These are phyloP conservation scores for Omphalea diandra DNA, from an alignment of 441 rosid genomes.

Conservation along the genomic window DNA sequence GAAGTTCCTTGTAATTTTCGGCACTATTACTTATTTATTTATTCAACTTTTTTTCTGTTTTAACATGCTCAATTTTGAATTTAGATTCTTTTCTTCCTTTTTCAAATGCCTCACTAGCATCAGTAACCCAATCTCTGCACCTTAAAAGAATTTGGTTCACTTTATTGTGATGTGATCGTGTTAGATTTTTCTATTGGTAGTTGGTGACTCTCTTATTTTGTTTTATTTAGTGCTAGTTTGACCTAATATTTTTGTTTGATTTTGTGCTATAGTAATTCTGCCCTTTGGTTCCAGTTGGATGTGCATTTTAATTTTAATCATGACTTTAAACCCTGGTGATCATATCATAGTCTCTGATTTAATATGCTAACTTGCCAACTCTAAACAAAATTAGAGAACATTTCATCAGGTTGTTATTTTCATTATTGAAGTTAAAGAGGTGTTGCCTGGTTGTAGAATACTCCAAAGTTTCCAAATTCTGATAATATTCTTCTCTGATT, in stretches of 20 bases:
- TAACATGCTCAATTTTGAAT: neutral
- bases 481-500: no score
- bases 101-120: neutral
- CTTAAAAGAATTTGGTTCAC: neutral
- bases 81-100: neutral
- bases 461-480: neutral
- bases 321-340: neutral
- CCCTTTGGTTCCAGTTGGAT: neutral
- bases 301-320: neutral
- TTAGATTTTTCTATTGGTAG: neutral
- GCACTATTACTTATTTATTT: no score
- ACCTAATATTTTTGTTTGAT: neutral
- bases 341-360: neutral
- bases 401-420: neutral
- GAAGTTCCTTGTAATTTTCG: no score
- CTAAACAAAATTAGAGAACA: neutral
- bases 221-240: neutral
- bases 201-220: neutral
- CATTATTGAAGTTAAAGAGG: neutral
- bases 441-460: neutral
- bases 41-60: neutral
- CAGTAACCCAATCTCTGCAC: neutral
- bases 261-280: no score
- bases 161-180: no score
- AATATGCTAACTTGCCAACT: neutral